Evolutionary conservation across 23 red algal genomes (phyloP).

Genomic region (Gracilaria gracilis): DNA sequence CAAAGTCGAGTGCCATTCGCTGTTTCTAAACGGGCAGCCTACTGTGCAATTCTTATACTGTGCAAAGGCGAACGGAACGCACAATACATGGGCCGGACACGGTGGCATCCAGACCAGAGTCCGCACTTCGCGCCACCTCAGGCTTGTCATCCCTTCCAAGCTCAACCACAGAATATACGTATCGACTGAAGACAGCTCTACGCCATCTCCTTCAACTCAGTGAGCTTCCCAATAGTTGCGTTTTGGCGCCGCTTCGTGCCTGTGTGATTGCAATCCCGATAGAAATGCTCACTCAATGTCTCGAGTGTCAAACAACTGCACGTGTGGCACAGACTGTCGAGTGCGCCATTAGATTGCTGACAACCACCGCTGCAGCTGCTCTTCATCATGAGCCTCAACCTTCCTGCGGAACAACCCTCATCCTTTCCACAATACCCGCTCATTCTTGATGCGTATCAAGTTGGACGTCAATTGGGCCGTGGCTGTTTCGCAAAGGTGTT

Average conservation of each 20-base stretch:
- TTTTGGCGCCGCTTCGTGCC: neutral
- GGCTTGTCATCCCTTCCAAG: neutral
- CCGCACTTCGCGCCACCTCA: neutral
- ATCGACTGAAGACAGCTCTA: neutral
- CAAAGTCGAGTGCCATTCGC: neutral
- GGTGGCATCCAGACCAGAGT: neutral
- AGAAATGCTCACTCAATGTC: neutral
- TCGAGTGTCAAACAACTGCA: neutral
- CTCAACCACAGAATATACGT: neutral
- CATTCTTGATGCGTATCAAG: slow-evolving; percentile 36
- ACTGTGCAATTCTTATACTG: neutral
- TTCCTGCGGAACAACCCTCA: neutral
- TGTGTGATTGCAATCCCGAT: neutral
- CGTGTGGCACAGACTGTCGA: neutral
- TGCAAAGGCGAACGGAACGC: neutral
- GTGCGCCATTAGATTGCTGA: neutral
- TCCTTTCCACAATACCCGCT: slow-evolving; percentile 17
- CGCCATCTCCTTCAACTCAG: neutral
- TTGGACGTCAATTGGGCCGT: slow-evolving; percentile 45
- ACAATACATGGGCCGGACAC: too few species aligned
- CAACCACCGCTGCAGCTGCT: neutral
- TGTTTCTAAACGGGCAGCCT: neutral
- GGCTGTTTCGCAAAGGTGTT: slow-evolving; percentile 74
- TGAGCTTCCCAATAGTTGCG: neutral
- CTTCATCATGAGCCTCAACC: neutral